Conservation (phyloP, 2,329 filamentous ascomycete species). For the Xylariaceae sp. region DNA sequence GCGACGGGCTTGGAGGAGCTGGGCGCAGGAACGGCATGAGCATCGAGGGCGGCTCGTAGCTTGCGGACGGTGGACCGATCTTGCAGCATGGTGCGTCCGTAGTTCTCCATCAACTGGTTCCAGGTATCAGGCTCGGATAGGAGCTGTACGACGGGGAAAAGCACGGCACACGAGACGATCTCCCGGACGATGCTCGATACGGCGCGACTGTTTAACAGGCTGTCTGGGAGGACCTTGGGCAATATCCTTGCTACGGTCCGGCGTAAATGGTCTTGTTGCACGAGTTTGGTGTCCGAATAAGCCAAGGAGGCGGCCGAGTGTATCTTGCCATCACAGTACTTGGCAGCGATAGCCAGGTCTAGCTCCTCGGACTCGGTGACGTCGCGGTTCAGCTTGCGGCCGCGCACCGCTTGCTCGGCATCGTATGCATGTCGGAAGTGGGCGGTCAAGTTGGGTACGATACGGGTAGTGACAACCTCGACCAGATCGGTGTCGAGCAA, state of each 20-base stretch:
- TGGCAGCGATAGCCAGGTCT: conserved; percentile 90
- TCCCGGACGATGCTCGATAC: conserved; percentile 81
- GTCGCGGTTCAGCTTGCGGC: conserved; percentile 79
- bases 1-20: conserved; percentile 60
- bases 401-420: conserved; percentile 81
- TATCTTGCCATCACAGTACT: conserved; percentile 83
- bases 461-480: conserved; percentile 72
- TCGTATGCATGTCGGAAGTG: conserved; percentile 90
- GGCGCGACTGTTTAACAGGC: conserved; percentile 71
- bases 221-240: conserved; percentile 68
- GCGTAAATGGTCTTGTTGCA: conserved; percentile 86
- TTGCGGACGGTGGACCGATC: conserved; percentile 93
- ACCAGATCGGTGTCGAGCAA: conserved; percentile 76
- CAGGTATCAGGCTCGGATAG: conserved; percentile 91
- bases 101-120: conserved; percentile 94
- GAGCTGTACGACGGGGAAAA: conserved; percentile 74
- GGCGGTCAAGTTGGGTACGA: conserved; percentile 82
- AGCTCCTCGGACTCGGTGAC: conserved; percentile 96
- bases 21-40: conserved; percentile 82
- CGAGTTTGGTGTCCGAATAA: conserved; percentile 76
- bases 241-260: conserved; percentile 68
- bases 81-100: conserved; percentile 80
- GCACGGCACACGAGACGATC: conserved; percentile 86
- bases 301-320: conserved; percentile 81
- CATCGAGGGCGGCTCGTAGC: conserved; percentile 84